These are phyloP conservation scores for Kwoniella newhampshirensis DNA, from an alignment of 768 basidiomycete species.

Conservation along the genomic window DNA sequence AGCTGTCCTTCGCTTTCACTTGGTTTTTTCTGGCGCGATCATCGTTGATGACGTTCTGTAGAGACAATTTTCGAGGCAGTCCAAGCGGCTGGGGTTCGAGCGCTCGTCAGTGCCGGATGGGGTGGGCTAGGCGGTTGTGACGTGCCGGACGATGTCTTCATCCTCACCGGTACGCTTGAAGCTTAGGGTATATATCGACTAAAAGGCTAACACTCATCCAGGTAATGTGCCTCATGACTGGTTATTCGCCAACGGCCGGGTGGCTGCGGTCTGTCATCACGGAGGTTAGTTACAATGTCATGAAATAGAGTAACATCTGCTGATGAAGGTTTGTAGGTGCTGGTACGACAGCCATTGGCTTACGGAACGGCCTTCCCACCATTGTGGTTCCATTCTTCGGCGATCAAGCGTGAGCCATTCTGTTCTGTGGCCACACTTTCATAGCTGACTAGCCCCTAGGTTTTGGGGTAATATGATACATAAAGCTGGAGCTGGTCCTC, in stretches of 20 bases:
- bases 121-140: constrained; percentile 61
- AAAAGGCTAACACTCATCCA: constrained; percentile 20
- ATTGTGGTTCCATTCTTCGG: constrained; percentile 69
- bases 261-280: constrained; percentile 64
- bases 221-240: constrained; percentile 68
- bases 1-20: constrained; percentile 10
- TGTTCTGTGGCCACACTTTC: neutral
- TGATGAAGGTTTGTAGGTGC: constrained; percentile 53
- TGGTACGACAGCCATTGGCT: constrained; percentile 66
- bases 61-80: constrained; percentile 65
- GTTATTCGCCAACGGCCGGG: constrained; percentile 62
- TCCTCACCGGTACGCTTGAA: constrained; percentile 56
- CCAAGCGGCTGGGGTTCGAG: constrained; percentile 60
- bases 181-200: neutral
- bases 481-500: constrained; percentile 64
- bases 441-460: constrained; percentile 9
- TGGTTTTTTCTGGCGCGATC: neutral
- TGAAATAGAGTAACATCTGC: neutral
- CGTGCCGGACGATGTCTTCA: constrained; percentile 62
- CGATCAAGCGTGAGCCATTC: constrained; percentile 57
- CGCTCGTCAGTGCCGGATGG: constrained; percentile 68
- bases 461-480: constrained; percentile 64
- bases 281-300: constrained; percentile 54
- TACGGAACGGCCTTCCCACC: constrained; percentile 63
- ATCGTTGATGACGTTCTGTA: constrained; percentile 28